These are phyloP conservation scores for Pseudofabraea citricarpa DNA, from an alignment of 2,329 filamentous ascomycete species.

Conservation along the genomic window DNA sequence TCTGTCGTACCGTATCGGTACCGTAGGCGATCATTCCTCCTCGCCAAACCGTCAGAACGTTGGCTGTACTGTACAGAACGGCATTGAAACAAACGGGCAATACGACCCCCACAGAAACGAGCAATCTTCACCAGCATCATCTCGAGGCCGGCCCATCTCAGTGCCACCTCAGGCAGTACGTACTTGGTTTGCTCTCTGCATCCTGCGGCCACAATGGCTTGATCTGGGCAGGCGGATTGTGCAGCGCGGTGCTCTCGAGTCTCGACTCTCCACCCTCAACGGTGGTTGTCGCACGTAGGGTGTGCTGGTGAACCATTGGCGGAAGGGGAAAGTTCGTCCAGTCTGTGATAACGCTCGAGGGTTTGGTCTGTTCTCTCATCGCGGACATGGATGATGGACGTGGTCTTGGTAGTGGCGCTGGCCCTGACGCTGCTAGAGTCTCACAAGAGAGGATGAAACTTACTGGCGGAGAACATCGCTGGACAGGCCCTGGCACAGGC, in stretches of 20 bases:
- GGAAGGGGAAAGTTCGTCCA: constrained; percentile 9
- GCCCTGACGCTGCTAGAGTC: constrained; percentile 19
- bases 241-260: not conserved
- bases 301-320: constrained; percentile 1
- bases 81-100: too few relatives aligned
- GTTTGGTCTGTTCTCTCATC: constrained; percentile 2
- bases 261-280: constrained; percentile 3
- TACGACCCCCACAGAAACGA: too few relatives aligned
- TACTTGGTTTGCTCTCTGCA: too few relatives aligned
- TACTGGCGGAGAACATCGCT: constrained; percentile 10
- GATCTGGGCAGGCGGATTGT: not conserved
- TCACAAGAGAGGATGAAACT: constrained; percentile 24
- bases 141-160: too few relatives aligned
- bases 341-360: constrained; percentile 2
- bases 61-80: too few relatives aligned
- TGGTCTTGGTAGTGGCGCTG: constrained; percentile 13
- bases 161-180: too few relatives aligned
- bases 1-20: too few relatives aligned
- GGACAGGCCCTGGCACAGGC: not conserved
- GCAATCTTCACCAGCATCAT: too few relatives aligned
- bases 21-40: too few relatives aligned
- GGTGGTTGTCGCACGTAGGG: not conserved
- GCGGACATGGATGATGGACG: constrained; percentile 1
- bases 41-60: too few relatives aligned
- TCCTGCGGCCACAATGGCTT: not conserved